A percentile compares a stretch with the other conserved stretches of the same genome.
Evolutionary conservation across 2,329 filamentous ascomycete genomes (phyloP).

Genomic region (Cadophora luteo-olivacea): DNA sequence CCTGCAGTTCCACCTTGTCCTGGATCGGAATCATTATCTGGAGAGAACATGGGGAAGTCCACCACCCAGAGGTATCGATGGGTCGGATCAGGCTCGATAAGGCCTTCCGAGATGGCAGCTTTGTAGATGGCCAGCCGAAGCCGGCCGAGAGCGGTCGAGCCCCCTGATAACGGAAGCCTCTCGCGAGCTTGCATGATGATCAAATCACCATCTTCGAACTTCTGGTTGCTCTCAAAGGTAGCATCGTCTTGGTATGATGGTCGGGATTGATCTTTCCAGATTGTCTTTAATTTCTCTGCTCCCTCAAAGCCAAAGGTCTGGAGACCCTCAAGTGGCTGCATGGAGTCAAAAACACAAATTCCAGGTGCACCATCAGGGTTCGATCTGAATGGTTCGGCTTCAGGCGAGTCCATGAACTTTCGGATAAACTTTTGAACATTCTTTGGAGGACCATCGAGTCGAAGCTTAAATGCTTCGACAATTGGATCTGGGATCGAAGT

Average conservation of each 20-base stretch:
- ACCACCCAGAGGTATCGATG: slow-evolving; percentile 83
- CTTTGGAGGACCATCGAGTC: slow-evolving; percentile 58
- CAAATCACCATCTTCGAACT: slow-evolving; percentile 72
- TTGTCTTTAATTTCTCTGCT: slow-evolving; percentile 55
- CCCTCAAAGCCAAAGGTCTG: slow-evolving; percentile 79
- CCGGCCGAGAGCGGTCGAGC: slow-evolving; percentile 63
- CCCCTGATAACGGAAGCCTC: slow-evolving; percentile 67
- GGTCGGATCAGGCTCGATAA: slow-evolving; percentile 42
- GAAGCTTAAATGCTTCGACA: slow-evolving; percentile 77
- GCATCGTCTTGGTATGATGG: slow-evolving; percentile 31
- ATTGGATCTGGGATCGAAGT: slow-evolving; percentile 70
- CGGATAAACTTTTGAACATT: slow-evolving; percentile 67
- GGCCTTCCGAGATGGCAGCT: slow-evolving; percentile 36
- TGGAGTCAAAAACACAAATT: slow-evolving; percentile 76
- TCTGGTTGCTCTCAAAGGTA: slow-evolving; percentile 45
- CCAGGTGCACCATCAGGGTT: slow-evolving; percentile 82
- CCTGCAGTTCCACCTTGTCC: slow-evolving; percentile 80
- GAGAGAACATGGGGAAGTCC: slow-evolving; percentile 92
- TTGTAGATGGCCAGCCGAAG: slow-evolving; percentile 43
- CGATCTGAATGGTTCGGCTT: slow-evolving; percentile 62
- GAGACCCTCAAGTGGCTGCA: slow-evolving; percentile 77
- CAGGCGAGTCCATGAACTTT: slow-evolving; percentile 73
- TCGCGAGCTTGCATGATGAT: slow-evolving; percentile 82
- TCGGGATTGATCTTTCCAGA: slow-evolving; percentile 26
- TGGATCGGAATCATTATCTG: slow-evolving; percentile 60